phyloP scores from a whole-genome alignment of 495 filamentous ascomycete species.

The Darksidea phi region DNA sequence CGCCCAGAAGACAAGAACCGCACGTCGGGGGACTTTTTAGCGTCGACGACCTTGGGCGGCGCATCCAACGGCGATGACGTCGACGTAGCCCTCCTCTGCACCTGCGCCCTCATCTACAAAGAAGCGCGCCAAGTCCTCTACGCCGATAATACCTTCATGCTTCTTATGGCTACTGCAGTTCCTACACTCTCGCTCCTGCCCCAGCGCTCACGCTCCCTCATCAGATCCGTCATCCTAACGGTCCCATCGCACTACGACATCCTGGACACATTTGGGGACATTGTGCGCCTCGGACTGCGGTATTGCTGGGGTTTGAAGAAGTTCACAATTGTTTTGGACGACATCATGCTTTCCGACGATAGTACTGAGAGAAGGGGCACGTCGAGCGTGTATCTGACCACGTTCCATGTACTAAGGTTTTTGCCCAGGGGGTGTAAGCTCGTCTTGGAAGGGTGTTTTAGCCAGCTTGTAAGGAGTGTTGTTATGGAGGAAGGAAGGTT shows the following conservation, averaged over 20 bases:
- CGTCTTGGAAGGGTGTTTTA: conserved; percentile 28
- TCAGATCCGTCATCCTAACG: conserved; percentile 36
- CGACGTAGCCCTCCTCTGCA: conserved; percentile 25
- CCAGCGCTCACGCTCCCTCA: conserved; percentile 38
- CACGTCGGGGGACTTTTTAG: no score
- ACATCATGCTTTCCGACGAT: conserved; percentile 7
- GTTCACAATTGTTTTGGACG: conserved; percentile 37
- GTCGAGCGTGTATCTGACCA: conserved; percentile 37
- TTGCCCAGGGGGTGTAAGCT: conserved; percentile 38
- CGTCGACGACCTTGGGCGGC: background rate
- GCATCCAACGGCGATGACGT: background rate
- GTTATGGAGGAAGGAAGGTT: conserved; percentile 37
- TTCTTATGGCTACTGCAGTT: conserved; percentile 34
- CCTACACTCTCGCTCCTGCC: conserved; percentile 31
- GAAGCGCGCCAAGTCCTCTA: conserved; percentile 41
- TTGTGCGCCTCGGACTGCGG: conserved; percentile 39
- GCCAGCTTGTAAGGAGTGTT: conserved; percentile 34
- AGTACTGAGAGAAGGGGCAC: background rate
- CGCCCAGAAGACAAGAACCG: background rate
- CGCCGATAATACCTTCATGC: conserved; percentile 38
- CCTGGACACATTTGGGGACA: conserved; percentile 37
- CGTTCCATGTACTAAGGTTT: conserved; percentile 41
- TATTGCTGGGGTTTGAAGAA: conserved; percentile 41
- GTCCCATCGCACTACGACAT: conserved; percentile 41
- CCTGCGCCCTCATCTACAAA: conserved; percentile 34